Conservation (phyloP, 1,139 yeast genomes). For the Candida smagusa region DNA sequence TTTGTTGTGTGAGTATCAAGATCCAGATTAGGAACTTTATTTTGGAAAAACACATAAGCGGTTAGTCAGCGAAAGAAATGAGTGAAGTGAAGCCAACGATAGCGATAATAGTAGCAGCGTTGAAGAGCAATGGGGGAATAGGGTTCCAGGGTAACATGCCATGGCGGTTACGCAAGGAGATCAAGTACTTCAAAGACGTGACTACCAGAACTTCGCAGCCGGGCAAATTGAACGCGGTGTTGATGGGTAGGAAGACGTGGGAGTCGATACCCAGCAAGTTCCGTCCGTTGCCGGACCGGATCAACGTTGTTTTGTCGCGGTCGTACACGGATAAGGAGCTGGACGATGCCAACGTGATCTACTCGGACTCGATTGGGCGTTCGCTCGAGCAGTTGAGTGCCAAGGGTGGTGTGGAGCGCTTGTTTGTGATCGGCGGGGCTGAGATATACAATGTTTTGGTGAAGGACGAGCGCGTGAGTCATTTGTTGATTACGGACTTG, state of each 20-base stretch:
- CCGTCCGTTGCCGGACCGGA: conserved; percentile 75
- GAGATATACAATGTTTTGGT: conserved; percentile 69
- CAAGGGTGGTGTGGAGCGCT: conserved; percentile 39
- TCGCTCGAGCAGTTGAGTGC: conserved; percentile 31
- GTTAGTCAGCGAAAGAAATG: no score
- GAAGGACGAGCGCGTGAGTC: conserved; percentile 42
- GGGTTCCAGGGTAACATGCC: conserved; percentile 83
- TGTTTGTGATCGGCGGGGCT: conserved; percentile 92
- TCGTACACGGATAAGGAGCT: conserved; percentile 27
- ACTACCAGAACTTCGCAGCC: conserved; percentile 48
- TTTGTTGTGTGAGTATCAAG: no score
- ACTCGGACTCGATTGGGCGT: conserved; percentile 45
- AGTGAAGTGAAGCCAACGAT: conserved; percentile 29
- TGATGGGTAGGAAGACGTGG: conserved; percentile 98
- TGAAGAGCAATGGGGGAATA: conserved; percentile 77
- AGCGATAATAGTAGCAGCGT: conserved; percentile 78
- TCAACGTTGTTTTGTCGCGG: conserved; percentile 74
- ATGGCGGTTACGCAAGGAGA: conserved; percentile 82
- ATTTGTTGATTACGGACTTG: conserved; percentile 75
- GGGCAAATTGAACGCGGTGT: conserved; percentile 62
- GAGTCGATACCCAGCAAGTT: conserved; percentile 83
- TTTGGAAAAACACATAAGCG: no score
- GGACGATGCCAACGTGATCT: conserved; percentile 13
- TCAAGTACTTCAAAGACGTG: conserved; percentile 76
- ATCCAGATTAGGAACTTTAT: no score